Percentiles rank a stretch among this genome's conserved stretches.
Conservation (phyloP, 495 filamentous ascomycete genomes). For the Neurospora terricola region DNA sequence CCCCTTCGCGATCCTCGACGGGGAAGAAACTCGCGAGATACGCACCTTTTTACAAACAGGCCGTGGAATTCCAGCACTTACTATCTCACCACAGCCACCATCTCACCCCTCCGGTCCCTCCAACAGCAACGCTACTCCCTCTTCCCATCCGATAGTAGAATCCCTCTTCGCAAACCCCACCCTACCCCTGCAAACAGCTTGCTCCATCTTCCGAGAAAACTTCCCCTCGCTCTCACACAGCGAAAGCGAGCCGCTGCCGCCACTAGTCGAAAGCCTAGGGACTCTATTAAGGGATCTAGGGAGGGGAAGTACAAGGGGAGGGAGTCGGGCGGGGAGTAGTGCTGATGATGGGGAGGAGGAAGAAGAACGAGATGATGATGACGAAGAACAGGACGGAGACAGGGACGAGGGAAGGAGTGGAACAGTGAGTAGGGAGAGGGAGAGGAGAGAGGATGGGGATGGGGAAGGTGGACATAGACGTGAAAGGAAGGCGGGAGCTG, state of each 20-base stretch:
- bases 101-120: neutral
- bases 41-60: slow-evolving; percentile 9
- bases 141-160: neutral
- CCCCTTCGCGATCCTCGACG: slow-evolving; percentile 8
- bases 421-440: neutral
- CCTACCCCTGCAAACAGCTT: slow-evolving; percentile 3
- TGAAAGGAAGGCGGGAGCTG: neutral
- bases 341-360: no score
- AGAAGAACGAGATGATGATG: no score
- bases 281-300: slow-evolving; percentile 12
- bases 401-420: neutral
- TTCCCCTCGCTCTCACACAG: slow-evolving; percentile 5
- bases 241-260: slow-evolving; percentile 12
- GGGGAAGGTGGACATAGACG: neutral
- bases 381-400: no score
- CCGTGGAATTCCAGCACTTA: slow-evolving; percentile 9
- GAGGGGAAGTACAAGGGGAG: slow-evolving; percentile 1
- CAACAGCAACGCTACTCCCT: neutral
- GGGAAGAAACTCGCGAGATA: slow-evolving; percentile 7
- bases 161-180: slow-evolving; percentile 7
- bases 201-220: slow-evolving; percentile 10
- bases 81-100: neutral
- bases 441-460: neutral
- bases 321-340: neutral
- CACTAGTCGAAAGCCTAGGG: slow-evolving; percentile 14